phyloP scores from a whole-genome alignment of 75 land plant species.

The Cryptomeria japonica region DNA sequence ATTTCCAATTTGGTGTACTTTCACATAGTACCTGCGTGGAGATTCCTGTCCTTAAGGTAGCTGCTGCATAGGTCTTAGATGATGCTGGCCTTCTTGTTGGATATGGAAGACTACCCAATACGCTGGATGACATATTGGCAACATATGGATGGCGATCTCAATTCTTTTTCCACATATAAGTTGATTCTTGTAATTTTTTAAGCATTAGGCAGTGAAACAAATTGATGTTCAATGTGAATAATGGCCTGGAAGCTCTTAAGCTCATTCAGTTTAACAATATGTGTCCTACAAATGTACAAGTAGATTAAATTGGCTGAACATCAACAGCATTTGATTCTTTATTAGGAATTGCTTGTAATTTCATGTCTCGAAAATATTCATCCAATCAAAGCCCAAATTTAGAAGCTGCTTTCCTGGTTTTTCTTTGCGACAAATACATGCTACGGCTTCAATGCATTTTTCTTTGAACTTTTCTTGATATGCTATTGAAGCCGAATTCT shows the following conservation, averaged over 20 bases:
- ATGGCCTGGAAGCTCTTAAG: neutral
- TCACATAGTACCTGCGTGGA: neutral
- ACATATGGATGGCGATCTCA: neutral
- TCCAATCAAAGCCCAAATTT: neutral
- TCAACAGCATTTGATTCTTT: neutral
- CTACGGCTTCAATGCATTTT: neutral
- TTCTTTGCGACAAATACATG: neutral
- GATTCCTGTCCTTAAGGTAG: neutral
- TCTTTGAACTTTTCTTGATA: neutral
- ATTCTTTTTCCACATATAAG: neutral
- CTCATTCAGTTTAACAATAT: neutral
- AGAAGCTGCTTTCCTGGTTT: neutral
- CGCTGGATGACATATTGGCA: neutral
- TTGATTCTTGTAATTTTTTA: neutral
- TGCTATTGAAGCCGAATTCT: neutral
- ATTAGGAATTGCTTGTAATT: neutral
- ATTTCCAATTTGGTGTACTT: neutral
- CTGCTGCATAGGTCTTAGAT: neutral
- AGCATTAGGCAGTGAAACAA: neutral
- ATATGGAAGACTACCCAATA: neutral
- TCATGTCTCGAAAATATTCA: neutral
- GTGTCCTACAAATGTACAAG: neutral
- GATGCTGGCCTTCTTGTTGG: neutral
- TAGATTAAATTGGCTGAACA: neutral
- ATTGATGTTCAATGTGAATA: neutral